Conservation (phyloP, 352 stramenopile species). For the Phytophthora macrochlamydospora region DNA sequence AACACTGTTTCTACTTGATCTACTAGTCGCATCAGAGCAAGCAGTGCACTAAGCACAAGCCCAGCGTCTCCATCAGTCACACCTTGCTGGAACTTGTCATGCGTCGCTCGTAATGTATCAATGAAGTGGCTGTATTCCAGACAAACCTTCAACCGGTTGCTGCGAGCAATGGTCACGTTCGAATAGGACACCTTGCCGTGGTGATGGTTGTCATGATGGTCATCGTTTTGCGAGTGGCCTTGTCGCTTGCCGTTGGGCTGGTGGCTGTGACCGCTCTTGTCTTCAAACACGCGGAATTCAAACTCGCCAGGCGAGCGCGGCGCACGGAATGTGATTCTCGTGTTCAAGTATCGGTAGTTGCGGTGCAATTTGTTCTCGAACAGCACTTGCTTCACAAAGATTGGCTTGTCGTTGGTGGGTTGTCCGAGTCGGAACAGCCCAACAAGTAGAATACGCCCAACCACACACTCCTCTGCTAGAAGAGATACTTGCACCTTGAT, state of each 20-base stretch:
- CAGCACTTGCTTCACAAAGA: constrained; percentile 85
- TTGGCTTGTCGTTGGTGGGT: constrained; percentile 77
- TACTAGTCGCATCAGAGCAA: constrained; percentile 68
- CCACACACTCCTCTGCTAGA: constrained; percentile 58
- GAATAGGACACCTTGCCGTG: constrained; percentile 50
- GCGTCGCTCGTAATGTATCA: constrained; percentile 64
- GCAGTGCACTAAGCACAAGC: constrained; percentile 61
- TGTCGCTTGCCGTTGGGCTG: constrained; percentile 31
- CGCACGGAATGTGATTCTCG: constrained; percentile 81
- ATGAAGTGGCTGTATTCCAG: constrained; percentile 86
- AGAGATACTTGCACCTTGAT: constrained; percentile 81
- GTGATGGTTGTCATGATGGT: constrained; percentile 37
- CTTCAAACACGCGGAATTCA: constrained; percentile 85
- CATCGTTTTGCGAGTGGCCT: constrained; percentile 21
- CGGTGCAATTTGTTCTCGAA: constrained; percentile 81
- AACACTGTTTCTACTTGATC: constrained; percentile 83
- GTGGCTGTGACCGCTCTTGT: constrained; percentile 49
- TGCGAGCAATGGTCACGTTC: constrained; percentile 70
- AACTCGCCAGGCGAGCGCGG: constrained; percentile 82
- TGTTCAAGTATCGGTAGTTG: constrained; percentile 68
- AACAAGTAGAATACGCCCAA: constrained; percentile 69
- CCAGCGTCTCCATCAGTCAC: constrained; percentile 57
- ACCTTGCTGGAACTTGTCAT: constrained; percentile 70
- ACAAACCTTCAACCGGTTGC: constrained; percentile 73
- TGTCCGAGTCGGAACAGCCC: constrained; percentile 81